phyloP scores from a whole-genome alignment of 2,329 filamentous ascomycete genomes.

The Biscogniauxia mediterranea region DNA sequence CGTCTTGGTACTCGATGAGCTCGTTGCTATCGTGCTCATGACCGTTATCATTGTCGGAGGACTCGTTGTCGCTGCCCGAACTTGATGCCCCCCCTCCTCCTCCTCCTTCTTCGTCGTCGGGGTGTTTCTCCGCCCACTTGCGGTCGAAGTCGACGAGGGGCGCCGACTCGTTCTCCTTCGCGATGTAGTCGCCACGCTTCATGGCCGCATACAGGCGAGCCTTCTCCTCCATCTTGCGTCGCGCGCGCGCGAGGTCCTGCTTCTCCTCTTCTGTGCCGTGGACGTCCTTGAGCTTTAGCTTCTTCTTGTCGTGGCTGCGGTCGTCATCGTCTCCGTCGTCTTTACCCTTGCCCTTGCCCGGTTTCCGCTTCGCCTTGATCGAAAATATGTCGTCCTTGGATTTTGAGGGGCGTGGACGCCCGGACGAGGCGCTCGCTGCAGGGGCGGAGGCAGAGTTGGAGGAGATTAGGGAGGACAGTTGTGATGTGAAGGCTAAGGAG shows the following conservation, averaged over 20 bases:
- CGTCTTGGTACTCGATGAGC: constrained; percentile 83
- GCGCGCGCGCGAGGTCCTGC: constrained; percentile 67
- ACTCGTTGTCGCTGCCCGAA: constrained; percentile 64
- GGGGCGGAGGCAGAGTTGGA: constrained; percentile 42
- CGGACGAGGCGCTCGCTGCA: constrained; percentile 39
- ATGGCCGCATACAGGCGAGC: constrained; percentile 83
- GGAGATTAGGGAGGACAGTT: constrained; percentile 78
- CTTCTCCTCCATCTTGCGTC: constrained; percentile 85
- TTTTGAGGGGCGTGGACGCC: constrained; percentile 53
- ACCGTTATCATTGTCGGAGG: constrained; percentile 44
- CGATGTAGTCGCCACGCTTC: constrained; percentile 83
- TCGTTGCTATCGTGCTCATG: constrained; percentile 44
- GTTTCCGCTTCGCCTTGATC: constrained; percentile 41
- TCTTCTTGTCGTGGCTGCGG: constrained; percentile 51
- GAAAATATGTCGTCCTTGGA: constrained; percentile 69
- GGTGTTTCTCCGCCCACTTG: constrained; percentile 82
- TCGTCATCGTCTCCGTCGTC: constrained; percentile 7
- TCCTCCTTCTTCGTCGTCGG: constrained; percentile 41
- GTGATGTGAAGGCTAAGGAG: constrained; percentile 82
- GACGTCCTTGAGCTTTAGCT: constrained; percentile 52
- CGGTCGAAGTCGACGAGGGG: constrained; percentile 89
- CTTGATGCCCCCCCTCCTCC: constrained; percentile 30
- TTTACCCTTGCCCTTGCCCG: constrained; percentile 42
- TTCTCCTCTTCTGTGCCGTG: constrained; percentile 61
- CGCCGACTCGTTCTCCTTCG: constrained; percentile 61